Evolutionary conservation across 2,329 filamentous ascomycete genomes (phyloP), one percentile per base, ranked within the genome.

Genomic region (Pestalotiopsis sp.): DNA sequence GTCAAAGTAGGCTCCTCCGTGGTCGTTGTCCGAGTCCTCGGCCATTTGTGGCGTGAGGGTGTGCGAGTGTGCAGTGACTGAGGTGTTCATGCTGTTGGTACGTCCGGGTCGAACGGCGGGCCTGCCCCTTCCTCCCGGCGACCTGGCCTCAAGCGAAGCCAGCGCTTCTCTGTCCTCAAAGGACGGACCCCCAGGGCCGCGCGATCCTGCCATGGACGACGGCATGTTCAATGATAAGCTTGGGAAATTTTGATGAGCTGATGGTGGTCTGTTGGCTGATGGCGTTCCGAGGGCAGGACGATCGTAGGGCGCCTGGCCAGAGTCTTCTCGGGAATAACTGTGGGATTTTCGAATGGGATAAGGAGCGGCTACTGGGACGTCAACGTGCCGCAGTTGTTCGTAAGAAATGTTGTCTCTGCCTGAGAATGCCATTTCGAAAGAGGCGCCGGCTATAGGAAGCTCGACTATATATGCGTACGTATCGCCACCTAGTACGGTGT

Each of bases 11-110:
- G 64, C 55, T 17, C 38, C 9, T n/a, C 20, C 12, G 14, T 27
- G 45, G 17, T 61, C 61, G 14, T 25, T 41, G 31, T 68, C 67
- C 13, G 63, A 57, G 1, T 68, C 67, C 3, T 63, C 57, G 36
- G 60, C 61, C 27, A 20, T 36, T 6, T 36, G 14, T 5, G 27
- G 25, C 14, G 49, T 25, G 25, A 52, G n/a, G 23, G 25, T 38
- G 4, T 57, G 64, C 14, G 64, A 39, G 17, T 66, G 64, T 13
- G 27, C 23, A 20, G 63, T 65, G 9, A 36, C n/a, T 36, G 39
- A 13, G 2, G 64, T 68, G 25, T 68, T 68, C 25, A 59, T 61
- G 52, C 64, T 66, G 62, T 64, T 65, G 17, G 62, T 65, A 4
- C 67, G 61, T 11, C 55, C 41, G 17, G 49, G 61, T 17, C 31